phyloP scores from a whole-genome alignment of 2,329 filamentous ascomycete species.

The Penicillium sp. region DNA sequence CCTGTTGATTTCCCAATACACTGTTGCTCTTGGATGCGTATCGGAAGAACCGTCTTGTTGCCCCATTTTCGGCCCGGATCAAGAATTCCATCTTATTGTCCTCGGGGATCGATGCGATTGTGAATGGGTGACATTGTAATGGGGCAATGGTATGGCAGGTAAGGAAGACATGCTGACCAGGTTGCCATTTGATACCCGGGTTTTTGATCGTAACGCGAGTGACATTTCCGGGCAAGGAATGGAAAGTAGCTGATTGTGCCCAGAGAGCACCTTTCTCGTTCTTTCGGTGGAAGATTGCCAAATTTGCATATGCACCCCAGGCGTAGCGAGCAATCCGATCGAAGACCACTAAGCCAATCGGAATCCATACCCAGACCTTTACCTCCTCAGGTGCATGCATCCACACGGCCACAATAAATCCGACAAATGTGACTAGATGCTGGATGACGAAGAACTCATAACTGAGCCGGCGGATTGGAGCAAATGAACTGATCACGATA shows the following conservation, averaged over 20 bases:
- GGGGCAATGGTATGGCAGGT: conserved; percentile 57
- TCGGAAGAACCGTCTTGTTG: conserved; percentile 52
- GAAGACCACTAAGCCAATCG: conserved; percentile 48
- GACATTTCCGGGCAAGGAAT: conserved; percentile 54
- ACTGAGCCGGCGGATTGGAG: conserved; percentile 49
- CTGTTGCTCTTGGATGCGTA: conserved; percentile 48
- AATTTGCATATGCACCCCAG: conserved; percentile 41
- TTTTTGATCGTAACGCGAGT: conserved; percentile 58
- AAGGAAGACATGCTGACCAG: conserved; percentile 64
- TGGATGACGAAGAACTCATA: conserved; percentile 58
- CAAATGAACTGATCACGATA: conserved; percentile 52
- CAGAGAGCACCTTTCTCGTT: conserved; percentile 28
- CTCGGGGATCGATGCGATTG: conserved; percentile 57
- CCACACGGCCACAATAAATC: conserved; percentile 51
- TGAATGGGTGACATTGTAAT: conserved; percentile 65
- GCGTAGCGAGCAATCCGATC: conserved; percentile 44
- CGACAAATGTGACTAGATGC: conserved; percentile 53
- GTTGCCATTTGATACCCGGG: conserved; percentile 57
- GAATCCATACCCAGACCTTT: conserved; percentile 48
- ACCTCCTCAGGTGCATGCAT: conserved; percentile 49
- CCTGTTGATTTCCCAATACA: conserved; percentile 20
- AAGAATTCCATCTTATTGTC: conserved; percentile 59
- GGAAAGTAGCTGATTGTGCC: conserved; percentile 47
- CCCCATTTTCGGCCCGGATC: conserved; percentile 55
- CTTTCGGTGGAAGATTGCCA: conserved; percentile 42